Conservation (phyloP, 2,329 filamentous ascomycete species). For the Colletotrichum liriopes region DNA sequence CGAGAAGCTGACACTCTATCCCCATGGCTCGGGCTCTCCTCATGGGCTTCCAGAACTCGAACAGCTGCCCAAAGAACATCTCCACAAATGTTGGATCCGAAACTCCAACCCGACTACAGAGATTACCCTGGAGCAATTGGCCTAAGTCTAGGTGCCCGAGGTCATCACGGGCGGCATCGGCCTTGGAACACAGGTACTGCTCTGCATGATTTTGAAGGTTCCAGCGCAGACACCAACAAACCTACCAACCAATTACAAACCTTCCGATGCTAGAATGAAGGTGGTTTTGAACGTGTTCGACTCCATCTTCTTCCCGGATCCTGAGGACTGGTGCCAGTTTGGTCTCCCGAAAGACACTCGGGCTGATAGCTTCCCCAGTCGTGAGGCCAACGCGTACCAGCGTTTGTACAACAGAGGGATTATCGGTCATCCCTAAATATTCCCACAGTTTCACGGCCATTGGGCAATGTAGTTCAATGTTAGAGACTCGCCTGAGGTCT, state of each 20-base stretch:
- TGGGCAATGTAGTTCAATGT: not conserved
- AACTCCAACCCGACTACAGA: not conserved
- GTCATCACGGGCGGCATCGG: not conserved
- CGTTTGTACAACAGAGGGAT: not conserved
- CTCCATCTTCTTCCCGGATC: not conserved
- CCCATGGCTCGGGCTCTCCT: not conserved
- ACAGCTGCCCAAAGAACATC: not conserved
- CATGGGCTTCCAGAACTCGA: not conserved
- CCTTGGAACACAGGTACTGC: not conserved
- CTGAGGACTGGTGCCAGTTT: rapidly evolving
- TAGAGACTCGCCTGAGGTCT: rapidly evolving
- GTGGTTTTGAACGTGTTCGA: not conserved
- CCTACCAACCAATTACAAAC: not conserved
- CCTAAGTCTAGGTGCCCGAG: not conserved
- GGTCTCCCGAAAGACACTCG: not conserved
- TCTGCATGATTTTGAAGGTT: not conserved
- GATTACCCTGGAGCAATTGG: not conserved
- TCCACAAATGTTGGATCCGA: not conserved
- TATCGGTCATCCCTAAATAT: not conserved
- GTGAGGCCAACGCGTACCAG: not conserved
- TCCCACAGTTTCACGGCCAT: not conserved
- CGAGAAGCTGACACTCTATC: not conserved
- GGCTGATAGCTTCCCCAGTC: not conserved
- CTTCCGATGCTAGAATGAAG: not conserved
- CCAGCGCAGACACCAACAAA: not conserved